A percentile compares a stretch with the other conserved stretches of the same genome.
These are phyloP conservation scores for Rhynchosporium agropyri DNA, from an alignment of 2,329 filamentous ascomycete genomes.

Conservation along the genomic window DNA sequence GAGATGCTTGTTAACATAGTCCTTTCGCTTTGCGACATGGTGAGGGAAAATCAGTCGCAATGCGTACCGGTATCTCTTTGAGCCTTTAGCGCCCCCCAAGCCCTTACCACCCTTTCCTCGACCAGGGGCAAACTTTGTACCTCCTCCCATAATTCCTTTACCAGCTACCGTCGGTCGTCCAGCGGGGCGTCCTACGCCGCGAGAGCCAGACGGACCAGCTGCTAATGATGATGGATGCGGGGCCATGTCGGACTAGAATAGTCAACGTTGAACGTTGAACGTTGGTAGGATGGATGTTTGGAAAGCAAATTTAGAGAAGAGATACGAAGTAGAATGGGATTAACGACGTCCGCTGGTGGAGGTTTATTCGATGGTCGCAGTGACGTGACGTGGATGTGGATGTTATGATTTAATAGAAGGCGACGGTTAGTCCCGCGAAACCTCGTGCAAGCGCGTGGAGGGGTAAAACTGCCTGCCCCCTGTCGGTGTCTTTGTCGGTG, in stretches of 20 bases:
- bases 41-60: not conserved
- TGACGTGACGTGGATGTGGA: not conserved
- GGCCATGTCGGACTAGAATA: not conserved
- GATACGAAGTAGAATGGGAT: too few relatives aligned
- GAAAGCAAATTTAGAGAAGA: too few relatives aligned
- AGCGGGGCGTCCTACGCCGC: not conserved
- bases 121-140: conserved; percentile 11
- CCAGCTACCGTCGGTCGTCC: conserved; percentile 18
- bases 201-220: not conserved
- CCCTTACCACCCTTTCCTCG: conserved; percentile 28
- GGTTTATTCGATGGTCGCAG: not conserved
- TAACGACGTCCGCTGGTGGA: too few relatives aligned
- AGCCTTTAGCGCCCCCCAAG: conserved; percentile 17
- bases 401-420: conserved; percentile 3
- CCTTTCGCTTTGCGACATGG: not conserved
- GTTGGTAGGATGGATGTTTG: too few relatives aligned
- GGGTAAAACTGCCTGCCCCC: not conserved
- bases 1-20: conserved; percentile 12
- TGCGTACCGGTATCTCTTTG: conserved; percentile 23
- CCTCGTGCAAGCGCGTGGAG: not conserved
- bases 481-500: not conserved
- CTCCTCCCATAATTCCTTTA: conserved; percentile 17
- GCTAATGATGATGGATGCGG: not conserved
- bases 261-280: too few relatives aligned
- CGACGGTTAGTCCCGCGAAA: not conserved